These are phyloP conservation scores for Inonotus obliquus DNA, from an alignment of 1,284 basidiomycete species.

Conservation along the genomic window DNA sequence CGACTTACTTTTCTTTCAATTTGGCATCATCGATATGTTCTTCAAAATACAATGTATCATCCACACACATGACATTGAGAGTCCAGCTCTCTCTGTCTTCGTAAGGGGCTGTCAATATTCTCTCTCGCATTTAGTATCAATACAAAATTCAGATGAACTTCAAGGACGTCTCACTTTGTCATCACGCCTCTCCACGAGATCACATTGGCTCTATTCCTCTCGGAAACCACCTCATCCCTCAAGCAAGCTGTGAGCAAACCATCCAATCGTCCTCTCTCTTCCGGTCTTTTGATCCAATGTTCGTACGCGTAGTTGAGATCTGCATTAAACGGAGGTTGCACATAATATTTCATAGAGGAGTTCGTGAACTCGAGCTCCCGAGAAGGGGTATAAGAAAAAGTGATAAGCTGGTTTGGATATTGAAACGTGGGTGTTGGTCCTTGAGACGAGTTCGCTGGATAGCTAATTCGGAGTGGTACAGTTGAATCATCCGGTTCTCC, in stretches of 20 bases:
- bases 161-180: constrained; percentile 66
- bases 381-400: constrained; percentile 42
- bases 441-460: constrained; percentile 4
- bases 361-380: constrained; percentile 59
- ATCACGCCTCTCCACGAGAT: constrained; percentile 89
- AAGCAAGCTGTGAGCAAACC: constrained; percentile 52
- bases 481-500: not conserved
- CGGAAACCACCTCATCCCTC: constrained; percentile 36
- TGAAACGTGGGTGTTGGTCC: constrained; percentile 33
- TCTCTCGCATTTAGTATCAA: constrained; percentile 37
- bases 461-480: constrained; percentile 1
- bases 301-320: constrained; percentile 65
- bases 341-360: constrained; percentile 64
- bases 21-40: constrained; percentile 62
- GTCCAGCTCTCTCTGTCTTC: constrained; percentile 80
- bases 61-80: constrained; percentile 79
- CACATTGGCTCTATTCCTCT: constrained; percentile 38
- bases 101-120: constrained; percentile 74
- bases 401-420: constrained; percentile 40
- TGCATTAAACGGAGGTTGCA: constrained; percentile 56
- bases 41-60: constrained; percentile 80
- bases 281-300: constrained; percentile 62
- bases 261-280: constrained; percentile 61
- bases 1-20: constrained; percentile 56
- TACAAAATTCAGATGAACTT: constrained; percentile 16